Evolutionary conservation across 1,284 basidiomycete species (phyloP).

Genomic region (Stereum hirsutum): DNA sequence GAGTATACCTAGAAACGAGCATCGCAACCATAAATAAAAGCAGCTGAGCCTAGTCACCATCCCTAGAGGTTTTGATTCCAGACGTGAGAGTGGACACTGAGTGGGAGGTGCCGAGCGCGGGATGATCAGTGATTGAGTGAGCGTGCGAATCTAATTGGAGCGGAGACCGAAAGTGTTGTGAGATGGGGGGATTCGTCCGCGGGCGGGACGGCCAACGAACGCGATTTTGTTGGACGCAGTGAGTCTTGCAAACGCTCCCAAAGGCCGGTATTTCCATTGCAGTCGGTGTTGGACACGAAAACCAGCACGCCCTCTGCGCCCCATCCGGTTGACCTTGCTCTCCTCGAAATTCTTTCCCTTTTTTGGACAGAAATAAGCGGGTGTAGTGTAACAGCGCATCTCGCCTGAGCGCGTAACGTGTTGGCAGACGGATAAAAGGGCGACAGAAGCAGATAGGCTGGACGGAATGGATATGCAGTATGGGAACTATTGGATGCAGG

Average conservation of each 20-base stretch:
- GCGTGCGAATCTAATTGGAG: slow-evolving; percentile 5
- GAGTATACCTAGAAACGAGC: too few relatives aligned
- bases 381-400: slow-evolving; percentile 42
- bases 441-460: slow-evolving; percentile 39
- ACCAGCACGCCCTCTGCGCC: slow-evolving; percentile 3
- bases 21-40: too few relatives aligned
- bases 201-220: slow-evolving; percentile 9
- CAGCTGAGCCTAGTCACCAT: too few relatives aligned
- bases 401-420: slow-evolving; percentile 37
- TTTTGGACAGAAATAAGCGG: slow-evolving; percentile 42
- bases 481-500: slow-evolving; percentile 44
- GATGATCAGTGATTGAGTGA: too few relatives aligned
- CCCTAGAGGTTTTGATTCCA: too few relatives aligned
- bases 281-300: too few relatives aligned
- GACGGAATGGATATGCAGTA: too few relatives aligned
- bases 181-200: background rate
- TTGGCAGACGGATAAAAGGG: slow-evolving; percentile 29
- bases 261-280: too few relatives aligned
- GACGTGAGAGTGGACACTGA: too few relatives aligned
- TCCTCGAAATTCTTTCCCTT: slow-evolving; percentile 22
- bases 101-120: too few relatives aligned
- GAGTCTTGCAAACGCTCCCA: slow-evolving; percentile 5
- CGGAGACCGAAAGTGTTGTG: slow-evolving; percentile 11
- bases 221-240: slow-evolving; percentile 7
- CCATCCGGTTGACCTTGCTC: slow-evolving; percentile 5